A percentile compares a stretch with the other conserved stretches of the same genome.
phyloP scores from a whole-genome alignment of 176 grass and related monocot genomes.

The Oropetium thomaeum region DNA sequence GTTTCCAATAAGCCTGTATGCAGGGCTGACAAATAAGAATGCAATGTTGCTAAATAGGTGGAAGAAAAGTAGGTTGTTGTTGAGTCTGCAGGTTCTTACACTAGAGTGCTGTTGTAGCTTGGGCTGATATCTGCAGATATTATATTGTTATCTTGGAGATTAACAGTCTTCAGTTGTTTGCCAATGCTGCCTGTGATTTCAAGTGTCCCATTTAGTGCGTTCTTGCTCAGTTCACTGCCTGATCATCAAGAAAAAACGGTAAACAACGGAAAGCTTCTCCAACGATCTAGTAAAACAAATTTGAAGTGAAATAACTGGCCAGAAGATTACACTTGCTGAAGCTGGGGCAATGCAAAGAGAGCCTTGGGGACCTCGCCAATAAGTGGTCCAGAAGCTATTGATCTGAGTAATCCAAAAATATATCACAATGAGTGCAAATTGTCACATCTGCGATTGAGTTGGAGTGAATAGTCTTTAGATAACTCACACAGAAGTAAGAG shows the following conservation, averaged over 20 bases:
- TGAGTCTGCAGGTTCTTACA: constrained; percentile 25
- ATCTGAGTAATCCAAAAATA: constrained; percentile 37
- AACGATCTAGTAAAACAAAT: neutral
- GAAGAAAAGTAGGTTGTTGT: neutral
- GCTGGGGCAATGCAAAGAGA: constrained; percentile 53
- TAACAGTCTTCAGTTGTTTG: constrained; percentile 39
- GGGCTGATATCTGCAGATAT: neutral
- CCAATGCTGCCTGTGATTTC: constrained; percentile 47
- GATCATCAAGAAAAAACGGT: constrained; percentile 2
- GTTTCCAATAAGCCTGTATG: constrained; percentile 54
- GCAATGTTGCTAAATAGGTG: neutral
- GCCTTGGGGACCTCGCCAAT: constrained; percentile 37
- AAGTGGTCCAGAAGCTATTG: constrained; percentile 49
- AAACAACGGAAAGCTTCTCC: neutral
- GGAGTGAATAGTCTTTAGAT: neutral
- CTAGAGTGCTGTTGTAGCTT: constrained; percentile 54
- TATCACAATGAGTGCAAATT: neutral
- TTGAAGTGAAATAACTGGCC: neutral
- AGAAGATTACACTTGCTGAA: constrained; percentile 87
- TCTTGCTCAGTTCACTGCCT: constrained; percentile 53
- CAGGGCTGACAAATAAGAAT: neutral
- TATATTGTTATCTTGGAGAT: constrained; percentile 52
- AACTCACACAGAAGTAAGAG: constrained; percentile 73
- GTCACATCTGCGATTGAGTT: neutral
- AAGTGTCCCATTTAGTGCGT: constrained; percentile 47